phyloP scores from a whole-genome alignment of 2,329 filamentous ascomycete species.

The Aspergillus alliaceus region DNA sequence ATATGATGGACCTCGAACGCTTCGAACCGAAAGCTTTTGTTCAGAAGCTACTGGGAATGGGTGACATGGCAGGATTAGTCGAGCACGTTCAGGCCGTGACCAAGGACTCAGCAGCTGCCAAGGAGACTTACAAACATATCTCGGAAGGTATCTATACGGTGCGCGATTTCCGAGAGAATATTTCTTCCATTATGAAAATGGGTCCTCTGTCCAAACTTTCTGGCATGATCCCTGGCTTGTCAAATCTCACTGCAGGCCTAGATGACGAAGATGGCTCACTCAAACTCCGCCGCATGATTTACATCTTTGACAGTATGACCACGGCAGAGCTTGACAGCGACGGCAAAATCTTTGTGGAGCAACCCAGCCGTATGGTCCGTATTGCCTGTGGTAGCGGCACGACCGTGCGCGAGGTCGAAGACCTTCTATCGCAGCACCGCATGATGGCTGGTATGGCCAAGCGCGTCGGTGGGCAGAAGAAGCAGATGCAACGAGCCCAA shows the following conservation, averaged over 20 bases:
- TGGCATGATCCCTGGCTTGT: slow-evolving; percentile 96
- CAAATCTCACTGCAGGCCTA: slow-evolving; percentile 90
- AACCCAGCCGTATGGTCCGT: slow-evolving; percentile 88
- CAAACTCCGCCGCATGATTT: slow-evolving; percentile 97
- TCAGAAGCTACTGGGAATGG: slow-evolving; percentile 92
- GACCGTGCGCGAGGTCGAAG: slow-evolving; percentile 88
- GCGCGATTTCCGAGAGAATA: slow-evolving; percentile 88
- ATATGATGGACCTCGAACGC: slow-evolving; percentile 90
- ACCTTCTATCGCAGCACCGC: slow-evolving; percentile 92
- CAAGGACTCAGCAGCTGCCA: slow-evolving; percentile 73
- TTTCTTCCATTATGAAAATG: slow-evolving; percentile 99
- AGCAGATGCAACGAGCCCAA: slow-evolving; percentile 94
- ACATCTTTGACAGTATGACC: slow-evolving; percentile 98
- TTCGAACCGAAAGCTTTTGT: slow-evolving; percentile 94
- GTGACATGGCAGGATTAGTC: slow-evolving; percentile 90
- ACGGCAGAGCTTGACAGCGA: slow-evolving; percentile 93
- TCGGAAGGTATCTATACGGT: slow-evolving; percentile 95
- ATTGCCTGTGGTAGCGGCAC: slow-evolving; percentile 89
- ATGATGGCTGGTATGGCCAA: slow-evolving; percentile 99
- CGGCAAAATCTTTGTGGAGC: slow-evolving; percentile 89
- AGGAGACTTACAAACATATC: slow-evolving; percentile 99
- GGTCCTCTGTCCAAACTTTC: slow-evolving; percentile 96
- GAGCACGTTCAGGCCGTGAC: slow-evolving; percentile 96
- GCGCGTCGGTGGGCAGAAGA: slow-evolving; percentile 97
- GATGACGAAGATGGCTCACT: slow-evolving; percentile 93